Evolutionary conservation across 305 asterid genomes (phyloP), one percentile per base, ranked within the genome.

Genomic region (Fraxinus sp.): DNA sequence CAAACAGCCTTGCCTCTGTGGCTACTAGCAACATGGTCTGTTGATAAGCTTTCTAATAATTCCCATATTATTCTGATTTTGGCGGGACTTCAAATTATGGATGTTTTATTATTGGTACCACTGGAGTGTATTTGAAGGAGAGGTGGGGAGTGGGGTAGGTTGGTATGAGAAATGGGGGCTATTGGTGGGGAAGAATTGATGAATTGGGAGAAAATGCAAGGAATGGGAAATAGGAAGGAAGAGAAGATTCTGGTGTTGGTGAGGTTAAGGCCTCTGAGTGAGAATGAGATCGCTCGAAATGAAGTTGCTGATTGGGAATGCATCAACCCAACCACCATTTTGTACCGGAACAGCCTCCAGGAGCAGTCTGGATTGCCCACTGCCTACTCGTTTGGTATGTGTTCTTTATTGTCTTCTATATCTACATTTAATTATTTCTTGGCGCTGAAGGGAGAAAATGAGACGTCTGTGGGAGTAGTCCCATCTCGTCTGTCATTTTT

Each of bases 231-330:
- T 78, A 95, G 91, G 11, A 81, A 80, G 49, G 96, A 91, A 62
- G 98, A 96, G 88, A 96, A 93, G 91, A 94, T 96, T 83, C 74
- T 94, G 86, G 99, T 96, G 74, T 83, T 92, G 83, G 98, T 94
- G 85, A 93, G 99, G 87, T 85, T 96, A 85, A 94, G 99, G 87
- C 99, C 99, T 85, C 71, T 96, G 88, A 89, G 91, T 85, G 98
- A 92, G 79, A 96, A 91, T 89, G 99, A 96, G 93, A 88, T 90
- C 62, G 77, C 87, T 14, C 88, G 84, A 83, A 87, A 86, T 71
- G 99, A 96, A 81, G 98, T 93, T 83, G 88, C 91, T 2, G 99
- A 96, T 76, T 96, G 99, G 99, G 98, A 96, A 86, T 96, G 99
- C 91, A 93, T 96, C 82, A 93, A 96, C 74, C 88, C 97, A 4